These are phyloP conservation scores for Chytriomyces hyalinus DNA, from an alignment of 192 early-diverging fungal species.

Conservation along the genomic window DNA sequence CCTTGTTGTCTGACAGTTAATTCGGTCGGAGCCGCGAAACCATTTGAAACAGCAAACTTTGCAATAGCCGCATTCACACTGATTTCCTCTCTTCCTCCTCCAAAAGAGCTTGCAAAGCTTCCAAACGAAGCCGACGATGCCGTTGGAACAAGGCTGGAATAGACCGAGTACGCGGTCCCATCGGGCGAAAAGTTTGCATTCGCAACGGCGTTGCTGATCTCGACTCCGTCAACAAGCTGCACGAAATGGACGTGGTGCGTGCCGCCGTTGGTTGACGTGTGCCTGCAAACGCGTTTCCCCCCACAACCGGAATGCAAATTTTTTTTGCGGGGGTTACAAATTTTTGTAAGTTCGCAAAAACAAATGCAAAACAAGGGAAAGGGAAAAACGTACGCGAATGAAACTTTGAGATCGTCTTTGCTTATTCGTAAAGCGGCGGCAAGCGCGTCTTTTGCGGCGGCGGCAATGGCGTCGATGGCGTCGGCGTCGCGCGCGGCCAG, in stretches of 20 bases:
- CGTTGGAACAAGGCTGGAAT: not conserved
- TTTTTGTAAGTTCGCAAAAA: too few species aligned
- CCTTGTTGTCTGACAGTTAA: not conserved
- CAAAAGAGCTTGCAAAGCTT: too few species aligned
- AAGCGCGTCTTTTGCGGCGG: too few species aligned
- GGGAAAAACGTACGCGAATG: too few species aligned
- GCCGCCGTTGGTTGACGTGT: not conserved
- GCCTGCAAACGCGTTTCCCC: too few species aligned
- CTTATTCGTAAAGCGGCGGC: too few species aligned
- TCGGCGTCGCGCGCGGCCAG: too few species aligned
- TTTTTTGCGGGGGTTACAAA: too few species aligned
- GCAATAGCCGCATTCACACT: not conserved
- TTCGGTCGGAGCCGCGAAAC: slow-evolving; percentile 1
- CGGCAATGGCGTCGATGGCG: too few species aligned
- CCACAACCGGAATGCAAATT: too few species aligned
- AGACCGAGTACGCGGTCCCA: not conserved
- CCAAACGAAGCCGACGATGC: not conserved
- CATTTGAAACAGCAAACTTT: not conserved
- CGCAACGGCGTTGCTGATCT: slow-evolving; percentile 18
- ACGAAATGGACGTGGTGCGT: not conserved
- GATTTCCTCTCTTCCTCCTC: not conserved
- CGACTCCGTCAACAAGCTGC: slow-evolving; percentile 5
- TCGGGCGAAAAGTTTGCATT: not conserved
- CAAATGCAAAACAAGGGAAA: too few species aligned
- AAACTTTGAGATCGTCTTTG: too few species aligned